Percentiles rank a stretch among this genome's conserved stretches.
phyloP scores from a whole-genome alignment of 148 eudicot species.

The Silene latifolia region DNA sequence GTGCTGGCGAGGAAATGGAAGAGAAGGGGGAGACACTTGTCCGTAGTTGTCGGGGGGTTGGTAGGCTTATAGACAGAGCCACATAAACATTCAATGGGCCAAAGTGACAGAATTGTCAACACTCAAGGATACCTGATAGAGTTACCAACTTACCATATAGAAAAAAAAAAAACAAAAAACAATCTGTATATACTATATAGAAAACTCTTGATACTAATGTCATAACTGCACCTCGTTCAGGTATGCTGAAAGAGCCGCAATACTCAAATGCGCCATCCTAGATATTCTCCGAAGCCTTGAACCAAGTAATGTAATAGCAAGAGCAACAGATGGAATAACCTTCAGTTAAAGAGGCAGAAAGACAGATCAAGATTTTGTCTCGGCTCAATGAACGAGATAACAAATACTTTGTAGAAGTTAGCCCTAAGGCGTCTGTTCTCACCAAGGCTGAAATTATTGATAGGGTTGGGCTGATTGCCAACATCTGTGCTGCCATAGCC shows the following conservation, averaged over 20 bases:
- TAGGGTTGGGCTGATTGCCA: conserved; percentile 70
- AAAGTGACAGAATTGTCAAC: no score
- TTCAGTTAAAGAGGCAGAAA: conserved; percentile 26
- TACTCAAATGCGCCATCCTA: conserved; percentile 60
- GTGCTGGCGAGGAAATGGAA: no score
- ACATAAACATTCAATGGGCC: no score
- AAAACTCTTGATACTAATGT: neutral
- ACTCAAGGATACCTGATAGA: no score
- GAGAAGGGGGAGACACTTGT: no score
- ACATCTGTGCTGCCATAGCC: conserved; percentile 87
- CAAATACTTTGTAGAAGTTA: neutral
- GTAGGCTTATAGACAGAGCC: no score
- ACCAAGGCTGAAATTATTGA: conserved; percentile 75
- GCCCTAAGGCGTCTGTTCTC: conserved; percentile 22
- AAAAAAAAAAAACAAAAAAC: neutral
- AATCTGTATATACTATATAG: conserved; percentile 10
- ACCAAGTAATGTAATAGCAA: conserved; percentile 63
- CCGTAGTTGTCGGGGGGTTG: no score
- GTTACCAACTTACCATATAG: no score
- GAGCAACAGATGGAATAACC: conserved; percentile 76
- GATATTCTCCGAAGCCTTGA: conserved; percentile 76
- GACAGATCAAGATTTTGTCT: conserved; percentile 14
- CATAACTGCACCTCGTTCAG: conserved; percentile 68
- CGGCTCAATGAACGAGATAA: conserved; percentile 1
- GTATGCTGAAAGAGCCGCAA: conserved; percentile 81